These are phyloP conservation scores for Fusarium buharicum DNA, from an alignment of 2,329 filamentous ascomycete species.

Conservation along the genomic window DNA sequence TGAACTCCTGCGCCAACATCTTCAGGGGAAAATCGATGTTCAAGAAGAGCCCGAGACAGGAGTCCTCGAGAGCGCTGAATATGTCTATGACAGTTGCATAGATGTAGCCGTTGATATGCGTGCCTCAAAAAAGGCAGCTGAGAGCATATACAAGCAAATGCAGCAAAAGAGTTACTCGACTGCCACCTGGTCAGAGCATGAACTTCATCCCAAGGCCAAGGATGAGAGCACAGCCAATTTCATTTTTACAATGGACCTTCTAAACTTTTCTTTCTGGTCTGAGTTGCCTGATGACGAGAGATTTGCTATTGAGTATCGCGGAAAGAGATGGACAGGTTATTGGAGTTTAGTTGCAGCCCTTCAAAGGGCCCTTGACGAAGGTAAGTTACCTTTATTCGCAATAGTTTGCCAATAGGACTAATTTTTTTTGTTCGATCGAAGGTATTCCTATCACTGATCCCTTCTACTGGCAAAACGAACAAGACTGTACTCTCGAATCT, in stretches of 20 bases:
- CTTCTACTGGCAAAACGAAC: slow-evolving; percentile 83
- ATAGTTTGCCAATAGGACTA: slow-evolving; percentile 4
- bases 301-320: slow-evolving; percentile 85
- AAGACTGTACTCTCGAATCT: slow-evolving; percentile 78
- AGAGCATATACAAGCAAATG: slow-evolving; percentile 83
- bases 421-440: slow-evolving; percentile 47
- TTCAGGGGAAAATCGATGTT: slow-evolving; percentile 68
- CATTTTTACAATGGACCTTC: slow-evolving; percentile 95
- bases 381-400: slow-evolving; percentile 49
- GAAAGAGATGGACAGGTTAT: slow-evolving; percentile 89
- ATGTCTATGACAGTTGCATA: slow-evolving; percentile 90
- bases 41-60: slow-evolving; percentile 77
- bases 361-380: slow-evolving; percentile 88
- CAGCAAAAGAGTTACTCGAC: slow-evolving; percentile 84
- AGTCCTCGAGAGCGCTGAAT: slow-evolving; percentile 84
- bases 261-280: slow-evolving; percentile 99
- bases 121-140: slow-evolving; percentile 83
- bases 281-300: slow-evolving; percentile 74
- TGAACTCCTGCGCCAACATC: slow-evolving; percentile 83
- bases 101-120: slow-evolving; percentile 90
- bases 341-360: slow-evolving; percentile 91
- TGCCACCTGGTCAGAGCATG: slow-evolving; percentile 86
- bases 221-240: slow-evolving; percentile 86
- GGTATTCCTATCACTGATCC: slow-evolving; percentile 89
- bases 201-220: slow-evolving; percentile 86